A percentile compares a stretch with the other conserved stretches of the same genome.
Evolutionary conservation across 495 filamentous ascomycete species (phyloP).

Genomic region (Penicillium manginii): DNA sequence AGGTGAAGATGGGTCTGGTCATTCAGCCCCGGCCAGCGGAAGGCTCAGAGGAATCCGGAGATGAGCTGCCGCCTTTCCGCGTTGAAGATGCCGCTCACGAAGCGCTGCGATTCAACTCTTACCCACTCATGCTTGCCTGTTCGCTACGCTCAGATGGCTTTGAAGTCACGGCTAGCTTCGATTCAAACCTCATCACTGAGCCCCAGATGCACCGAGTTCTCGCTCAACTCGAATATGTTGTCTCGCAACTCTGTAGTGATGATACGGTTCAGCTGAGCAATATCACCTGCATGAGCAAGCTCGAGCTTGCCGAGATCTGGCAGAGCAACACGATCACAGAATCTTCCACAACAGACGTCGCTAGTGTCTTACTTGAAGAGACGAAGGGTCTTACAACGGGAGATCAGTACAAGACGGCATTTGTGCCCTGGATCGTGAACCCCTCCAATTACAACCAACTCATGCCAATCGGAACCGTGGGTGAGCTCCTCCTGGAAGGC

Average conservation of each 20-base stretch:
- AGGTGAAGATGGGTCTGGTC: constrained; percentile 14
- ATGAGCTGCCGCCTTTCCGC: constrained; percentile 10
- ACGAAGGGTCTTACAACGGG: constrained; percentile 6
- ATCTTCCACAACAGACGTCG: background rate
- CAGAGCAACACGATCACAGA: background rate
- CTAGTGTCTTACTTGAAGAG: background rate
- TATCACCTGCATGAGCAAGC: constrained; percentile 4
- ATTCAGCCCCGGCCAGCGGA: constrained; percentile 12
- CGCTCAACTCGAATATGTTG: constrained; percentile 11
- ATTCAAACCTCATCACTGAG: constrained; percentile 8
- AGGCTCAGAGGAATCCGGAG: background rate
- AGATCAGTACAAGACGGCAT: constrained; percentile 5
- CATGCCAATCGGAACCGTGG: constrained; percentile 6
- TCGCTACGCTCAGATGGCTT: constrained; percentile 8
- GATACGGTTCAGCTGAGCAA: constrained; percentile 4
- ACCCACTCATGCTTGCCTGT: constrained; percentile 16
- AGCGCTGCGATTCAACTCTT: constrained; percentile 15
- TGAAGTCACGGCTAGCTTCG: constrained; percentile 14
- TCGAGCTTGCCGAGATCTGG: constrained; percentile 9
- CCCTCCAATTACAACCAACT: constrained; percentile 4
- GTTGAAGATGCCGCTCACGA: constrained; percentile 14
- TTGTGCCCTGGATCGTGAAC: constrained; percentile 11
- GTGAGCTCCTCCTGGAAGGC: constrained; percentile 13
- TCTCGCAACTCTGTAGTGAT: constrained; percentile 7
- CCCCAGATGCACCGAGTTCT: constrained; percentile 15